phyloP scores from a whole-genome alignment of 2,329 filamentous ascomycete genomes.

The Bisporella sp. region DNA sequence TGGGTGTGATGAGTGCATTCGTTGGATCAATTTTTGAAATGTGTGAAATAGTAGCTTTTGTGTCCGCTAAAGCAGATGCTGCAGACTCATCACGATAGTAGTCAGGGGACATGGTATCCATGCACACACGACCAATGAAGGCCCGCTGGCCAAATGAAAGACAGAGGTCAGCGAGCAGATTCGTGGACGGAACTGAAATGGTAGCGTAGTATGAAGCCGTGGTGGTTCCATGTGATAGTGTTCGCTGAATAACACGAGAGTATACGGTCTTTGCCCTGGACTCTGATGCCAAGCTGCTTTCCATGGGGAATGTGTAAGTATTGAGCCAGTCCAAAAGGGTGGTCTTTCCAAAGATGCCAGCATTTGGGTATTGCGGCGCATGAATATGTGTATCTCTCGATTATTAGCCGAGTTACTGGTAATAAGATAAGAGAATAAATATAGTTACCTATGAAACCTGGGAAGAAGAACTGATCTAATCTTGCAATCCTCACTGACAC shows the following conservation, averaged over 20 bases:
- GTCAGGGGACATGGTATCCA: conserved; percentile 72
- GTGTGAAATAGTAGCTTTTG: conserved; percentile 55
- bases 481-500: conserved; percentile 16
- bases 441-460: conserved; percentile 65
- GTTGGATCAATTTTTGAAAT: conserved; percentile 60
- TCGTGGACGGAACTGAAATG: conserved; percentile 79
- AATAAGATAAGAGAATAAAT: background rate
- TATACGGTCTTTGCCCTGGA: conserved; percentile 66
- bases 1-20: conserved; percentile 61
- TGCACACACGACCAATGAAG: conserved; percentile 89
- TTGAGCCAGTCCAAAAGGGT: conserved; percentile 91
- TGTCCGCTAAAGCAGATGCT: conserved; percentile 48
- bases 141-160: conserved; percentile 76
- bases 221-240: conserved; percentile 84
- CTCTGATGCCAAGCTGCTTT: conserved; percentile 63
- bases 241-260: conserved; percentile 68
- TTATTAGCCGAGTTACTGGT: conserved; percentile 15
- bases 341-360: conserved; percentile 86
- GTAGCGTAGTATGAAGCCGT: conserved; percentile 95
- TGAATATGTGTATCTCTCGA: conserved; percentile 84
- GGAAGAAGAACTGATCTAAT: conserved; percentile 69
- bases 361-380: conserved; percentile 90
- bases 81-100: conserved; percentile 73
- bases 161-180: conserved; percentile 80
- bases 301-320: conserved; percentile 91